phyloP scores from a whole-genome alignment of 129 eudicot genomes.

The Oenanthe sinensis region DNA sequence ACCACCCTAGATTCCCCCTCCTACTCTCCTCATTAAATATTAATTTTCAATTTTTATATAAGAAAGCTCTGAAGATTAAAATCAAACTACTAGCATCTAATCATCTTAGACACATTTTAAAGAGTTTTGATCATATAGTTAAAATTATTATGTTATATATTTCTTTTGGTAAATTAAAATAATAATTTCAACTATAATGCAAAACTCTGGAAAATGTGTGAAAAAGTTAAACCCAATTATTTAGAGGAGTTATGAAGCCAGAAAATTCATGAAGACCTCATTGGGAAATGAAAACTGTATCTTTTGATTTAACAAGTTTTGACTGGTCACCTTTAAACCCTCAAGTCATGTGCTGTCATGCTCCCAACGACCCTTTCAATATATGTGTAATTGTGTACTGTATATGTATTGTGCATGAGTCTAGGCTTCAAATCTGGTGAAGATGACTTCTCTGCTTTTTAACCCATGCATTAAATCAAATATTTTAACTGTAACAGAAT shows the following conservation, averaged over 20 bases:
- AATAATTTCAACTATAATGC: too few species aligned
- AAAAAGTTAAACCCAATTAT: too few species aligned
- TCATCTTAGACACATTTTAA: too few species aligned
- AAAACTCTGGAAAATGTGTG: too few species aligned
- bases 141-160: too few species aligned
- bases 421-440: conserved; percentile 38
- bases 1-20: conserved; percentile 7
- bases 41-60: too few species aligned
- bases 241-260: too few species aligned
- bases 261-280: conserved; percentile 5
- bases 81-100: too few species aligned
- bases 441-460: conserved; percentile 30
- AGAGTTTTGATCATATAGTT: too few species aligned
- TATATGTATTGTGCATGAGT: conserved; percentile 1
- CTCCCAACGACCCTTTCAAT: conserved; percentile 8
- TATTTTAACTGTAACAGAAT: conserved; percentile 24
- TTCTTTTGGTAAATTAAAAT: too few species aligned
- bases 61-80: too few species aligned
- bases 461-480: conserved; percentile 17
- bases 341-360: conserved; percentile 24
- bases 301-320: conserved; percentile 6
- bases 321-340: conserved; percentile 26
- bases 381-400: neutral
- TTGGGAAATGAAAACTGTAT: conserved; percentile 9
- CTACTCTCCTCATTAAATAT: neutral